Evolutionary conservation across 768 basidiomycete genomes (phyloP).

Genomic region (Podaxis sp.): DNA sequence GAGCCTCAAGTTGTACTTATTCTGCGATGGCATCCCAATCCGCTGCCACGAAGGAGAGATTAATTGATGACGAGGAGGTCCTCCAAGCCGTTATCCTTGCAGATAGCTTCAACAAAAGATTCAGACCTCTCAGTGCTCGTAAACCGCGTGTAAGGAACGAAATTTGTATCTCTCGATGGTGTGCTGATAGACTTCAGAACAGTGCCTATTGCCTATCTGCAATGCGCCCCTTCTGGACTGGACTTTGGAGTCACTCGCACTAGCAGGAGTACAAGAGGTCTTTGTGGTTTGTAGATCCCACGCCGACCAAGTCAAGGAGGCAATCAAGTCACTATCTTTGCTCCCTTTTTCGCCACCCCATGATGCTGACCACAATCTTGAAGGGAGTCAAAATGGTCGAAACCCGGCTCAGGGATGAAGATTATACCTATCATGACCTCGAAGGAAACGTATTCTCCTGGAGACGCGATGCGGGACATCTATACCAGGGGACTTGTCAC

Average conservation of each 20-base stretch:
- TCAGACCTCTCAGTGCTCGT: slow-evolving; percentile 84
- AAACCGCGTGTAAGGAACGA: slow-evolving; percentile 73
- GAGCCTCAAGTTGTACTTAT: slow-evolving; percentile 14
- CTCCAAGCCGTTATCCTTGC: slow-evolving; percentile 95
- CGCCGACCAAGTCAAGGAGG: slow-evolving; percentile 79
- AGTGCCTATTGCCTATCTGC: slow-evolving; percentile 93
- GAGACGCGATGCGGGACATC: slow-evolving; percentile 92
- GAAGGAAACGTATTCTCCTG: slow-evolving; percentile 84
- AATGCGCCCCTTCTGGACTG: slow-evolving; percentile 93
- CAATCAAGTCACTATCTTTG: slow-evolving; percentile 65
- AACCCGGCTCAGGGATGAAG: slow-evolving; percentile 73
- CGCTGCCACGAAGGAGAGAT: slow-evolving; percentile 56
- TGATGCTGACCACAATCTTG: slow-evolving; percentile 15
- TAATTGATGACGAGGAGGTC: slow-evolving; percentile 72
- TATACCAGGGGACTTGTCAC: slow-evolving; percentile 91
- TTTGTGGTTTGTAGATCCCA: slow-evolving; percentile 95
- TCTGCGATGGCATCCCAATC: slow-evolving; percentile 66
- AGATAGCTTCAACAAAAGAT: slow-evolving; percentile 94
- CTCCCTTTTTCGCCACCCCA: slow-evolving; percentile 10
- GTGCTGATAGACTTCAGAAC: slow-evolving; percentile 21
- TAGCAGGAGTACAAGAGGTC: slow-evolving; percentile 96
- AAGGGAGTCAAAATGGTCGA: slow-evolving; percentile 86
- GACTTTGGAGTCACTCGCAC: slow-evolving; percentile 92
- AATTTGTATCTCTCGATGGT: slow-evolving; percentile 14
- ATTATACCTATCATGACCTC: slow-evolving; percentile 85